These are phyloP conservation scores for Coleophoma crateriformis DNA, from an alignment of 2,329 filamentous ascomycete genomes.

Conservation along the genomic window DNA sequence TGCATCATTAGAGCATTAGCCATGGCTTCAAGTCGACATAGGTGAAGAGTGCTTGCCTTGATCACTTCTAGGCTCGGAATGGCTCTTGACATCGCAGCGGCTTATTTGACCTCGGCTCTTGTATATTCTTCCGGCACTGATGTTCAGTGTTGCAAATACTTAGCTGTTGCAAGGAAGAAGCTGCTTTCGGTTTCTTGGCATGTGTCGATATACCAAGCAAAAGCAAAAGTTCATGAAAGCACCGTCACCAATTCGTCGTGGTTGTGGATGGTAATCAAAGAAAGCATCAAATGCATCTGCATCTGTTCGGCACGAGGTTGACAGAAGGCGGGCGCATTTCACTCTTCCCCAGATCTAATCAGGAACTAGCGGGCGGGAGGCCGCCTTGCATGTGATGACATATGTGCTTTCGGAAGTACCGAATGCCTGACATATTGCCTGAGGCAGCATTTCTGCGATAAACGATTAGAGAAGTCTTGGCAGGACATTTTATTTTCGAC, in stretches of 20 bases:
- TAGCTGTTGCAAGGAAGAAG: too few relatives aligned
- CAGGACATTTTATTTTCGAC: constrained; percentile 1
- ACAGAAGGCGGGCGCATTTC: too few relatives aligned
- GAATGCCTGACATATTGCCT: background rate
- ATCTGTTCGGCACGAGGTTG: background rate
- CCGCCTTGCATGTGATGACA: background rate
- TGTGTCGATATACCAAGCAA: background rate
- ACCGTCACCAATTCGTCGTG: too few relatives aligned
- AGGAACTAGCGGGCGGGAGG: background rate
- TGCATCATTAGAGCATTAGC: constrained; percentile 4
- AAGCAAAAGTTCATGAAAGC: too few relatives aligned
- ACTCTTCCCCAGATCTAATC: background rate
- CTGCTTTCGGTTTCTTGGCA: background rate
- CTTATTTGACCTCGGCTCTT: background rate
- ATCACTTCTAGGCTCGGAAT: constrained; percentile 2
- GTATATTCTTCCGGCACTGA: background rate
- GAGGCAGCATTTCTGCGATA: background rate
- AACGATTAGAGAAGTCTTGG: background rate
- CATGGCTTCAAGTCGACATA: too few relatives aligned
- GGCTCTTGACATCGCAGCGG: background rate
- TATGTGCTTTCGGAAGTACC: background rate
- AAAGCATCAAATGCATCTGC: too few relatives aligned
- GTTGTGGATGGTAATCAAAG: too few relatives aligned
- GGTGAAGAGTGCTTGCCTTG: constrained; percentile 12
- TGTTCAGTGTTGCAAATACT: too few relatives aligned